A percentile compares a stretch with the other conserved stretches of the same genome.
Conservation (phyloP, 2,329 filamentous ascomycete genomes). For the Colletotrichum sp. region DNA sequence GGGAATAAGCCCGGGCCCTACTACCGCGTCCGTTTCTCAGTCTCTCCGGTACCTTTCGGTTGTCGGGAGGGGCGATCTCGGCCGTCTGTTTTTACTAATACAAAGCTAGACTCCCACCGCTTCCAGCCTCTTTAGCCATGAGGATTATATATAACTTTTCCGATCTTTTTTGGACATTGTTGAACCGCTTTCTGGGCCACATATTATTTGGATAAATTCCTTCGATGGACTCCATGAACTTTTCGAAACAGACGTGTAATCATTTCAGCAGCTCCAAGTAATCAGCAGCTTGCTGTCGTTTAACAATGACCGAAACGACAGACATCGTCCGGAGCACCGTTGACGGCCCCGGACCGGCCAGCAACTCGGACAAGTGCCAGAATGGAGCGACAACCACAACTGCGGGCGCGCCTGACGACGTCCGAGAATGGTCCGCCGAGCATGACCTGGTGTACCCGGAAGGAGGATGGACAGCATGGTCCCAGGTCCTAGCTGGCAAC, state of each 20-base stretch:
- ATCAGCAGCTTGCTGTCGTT: background rate
- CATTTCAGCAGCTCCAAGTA: background rate
- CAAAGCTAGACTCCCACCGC: background rate
- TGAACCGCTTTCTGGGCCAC: background rate
- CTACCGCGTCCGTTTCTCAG: background rate
- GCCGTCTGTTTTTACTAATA: background rate
- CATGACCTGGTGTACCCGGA: slow-evolving; percentile 37
- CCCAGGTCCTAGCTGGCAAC: slow-evolving; percentile 52
- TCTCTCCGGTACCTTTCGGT: background rate
- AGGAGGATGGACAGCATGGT: slow-evolving; percentile 53
- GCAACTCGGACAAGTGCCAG: background rate
- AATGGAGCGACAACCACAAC: background rate
- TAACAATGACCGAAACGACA: background rate
- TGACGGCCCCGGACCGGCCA: background rate
- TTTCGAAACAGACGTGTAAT: background rate
- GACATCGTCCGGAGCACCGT: background rate
- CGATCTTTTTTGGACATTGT: background rate
- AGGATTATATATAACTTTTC: background rate
- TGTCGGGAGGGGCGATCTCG: background rate
- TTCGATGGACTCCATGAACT: background rate
- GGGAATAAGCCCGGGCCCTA: slow-evolving; percentile 1
- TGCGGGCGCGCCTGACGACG: background rate
- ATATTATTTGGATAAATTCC: background rate
- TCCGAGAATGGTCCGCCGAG: slow-evolving; percentile 10
- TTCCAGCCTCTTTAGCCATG: background rate